Evolutionary conservation across 148 eudicot genomes (phyloP).

Genomic region (Rheum nobile): DNA sequence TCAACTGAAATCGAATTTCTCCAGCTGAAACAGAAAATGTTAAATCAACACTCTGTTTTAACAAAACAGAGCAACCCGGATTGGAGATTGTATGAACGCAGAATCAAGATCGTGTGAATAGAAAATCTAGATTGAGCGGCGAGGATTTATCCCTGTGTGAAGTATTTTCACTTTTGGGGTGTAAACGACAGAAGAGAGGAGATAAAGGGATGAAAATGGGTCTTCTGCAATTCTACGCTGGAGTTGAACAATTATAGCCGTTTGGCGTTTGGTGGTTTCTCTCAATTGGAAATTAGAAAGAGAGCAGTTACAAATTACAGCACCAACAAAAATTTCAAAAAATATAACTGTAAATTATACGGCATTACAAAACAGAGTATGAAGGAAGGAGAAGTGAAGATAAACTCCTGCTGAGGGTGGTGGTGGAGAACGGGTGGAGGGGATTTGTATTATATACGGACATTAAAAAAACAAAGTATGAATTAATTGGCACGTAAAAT

Average conservation of each 20-base stretch:
- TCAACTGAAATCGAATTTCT: background rate
- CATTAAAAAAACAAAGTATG: no score
- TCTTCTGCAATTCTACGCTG: background rate
- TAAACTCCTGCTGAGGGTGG: no score
- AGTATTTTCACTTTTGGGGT: background rate
- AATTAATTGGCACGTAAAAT: no score
- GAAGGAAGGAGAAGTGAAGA: no score
- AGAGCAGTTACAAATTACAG: background rate
- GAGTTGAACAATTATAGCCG: conserved; percentile 19
- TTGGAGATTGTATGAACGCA: background rate
- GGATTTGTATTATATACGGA: no score
- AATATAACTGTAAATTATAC: no score
- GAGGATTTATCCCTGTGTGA: background rate
- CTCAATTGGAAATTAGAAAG: background rate
- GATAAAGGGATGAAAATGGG: background rate
- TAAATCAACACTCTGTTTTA: no score
- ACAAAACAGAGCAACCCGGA: conserved; percentile 1
- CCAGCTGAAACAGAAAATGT: background rate
- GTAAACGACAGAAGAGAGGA: background rate
- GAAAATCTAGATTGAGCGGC: background rate
- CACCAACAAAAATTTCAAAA: no score
- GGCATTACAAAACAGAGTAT: no score
- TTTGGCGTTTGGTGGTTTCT: conserved; percentile 12
- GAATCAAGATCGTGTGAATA: background rate
- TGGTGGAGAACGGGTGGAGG: no score